A percentile compares a stretch with the other conserved stretches of the same genome.
Conservation (phyloP, 148 eudicot genomes). For the Heliosperma pusillum region DNA sequence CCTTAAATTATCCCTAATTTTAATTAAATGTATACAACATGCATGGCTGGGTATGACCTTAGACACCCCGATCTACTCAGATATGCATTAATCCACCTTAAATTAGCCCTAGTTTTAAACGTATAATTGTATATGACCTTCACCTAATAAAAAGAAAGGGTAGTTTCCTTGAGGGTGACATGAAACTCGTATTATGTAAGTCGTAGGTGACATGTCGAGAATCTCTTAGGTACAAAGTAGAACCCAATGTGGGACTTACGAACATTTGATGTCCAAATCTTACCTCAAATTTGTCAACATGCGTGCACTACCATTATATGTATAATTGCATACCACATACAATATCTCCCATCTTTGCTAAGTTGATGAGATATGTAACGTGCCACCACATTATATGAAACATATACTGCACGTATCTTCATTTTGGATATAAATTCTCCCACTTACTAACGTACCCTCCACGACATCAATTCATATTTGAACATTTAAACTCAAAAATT, state of each 20-base stretch:
- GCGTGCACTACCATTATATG: background rate
- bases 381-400: constrained; percentile 20
- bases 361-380: constrained; percentile 5
- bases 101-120: too few species aligned
- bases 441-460: background rate
- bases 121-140: too few species aligned
- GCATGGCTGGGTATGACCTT: too few species aligned
- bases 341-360: background rate
- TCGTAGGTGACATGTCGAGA: background rate
- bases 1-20: too few species aligned
- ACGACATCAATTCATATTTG: background rate
- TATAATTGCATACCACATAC: background rate
- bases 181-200: background rate
- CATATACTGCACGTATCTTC: constrained; percentile 6
- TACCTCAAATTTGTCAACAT: background rate
- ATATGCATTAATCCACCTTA: too few species aligned
- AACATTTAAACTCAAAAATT: too few species aligned
- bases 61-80: too few species aligned
- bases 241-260: background rate
- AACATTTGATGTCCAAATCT: background rate
- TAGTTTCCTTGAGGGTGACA: background rate
- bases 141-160: background rate
- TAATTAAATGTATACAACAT: too few species aligned
- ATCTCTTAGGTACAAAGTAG: background rate
- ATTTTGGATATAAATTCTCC: background rate